Evolutionary conservation across 2,329 filamentous ascomycete species (phyloP).

Genomic region (Dactylella cylindrospora): DNA sequence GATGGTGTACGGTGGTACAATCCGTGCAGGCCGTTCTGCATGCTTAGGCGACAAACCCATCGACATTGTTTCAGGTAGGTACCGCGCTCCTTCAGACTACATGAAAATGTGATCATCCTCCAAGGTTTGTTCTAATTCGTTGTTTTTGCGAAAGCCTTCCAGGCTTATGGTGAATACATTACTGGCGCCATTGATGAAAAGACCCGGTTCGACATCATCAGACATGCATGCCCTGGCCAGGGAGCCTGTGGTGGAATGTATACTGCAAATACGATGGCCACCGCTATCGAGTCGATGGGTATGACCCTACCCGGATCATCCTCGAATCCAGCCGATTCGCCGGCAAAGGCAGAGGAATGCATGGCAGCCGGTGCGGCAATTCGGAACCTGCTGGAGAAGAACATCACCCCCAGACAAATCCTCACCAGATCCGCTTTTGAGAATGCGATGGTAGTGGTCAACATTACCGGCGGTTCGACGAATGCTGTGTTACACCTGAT

Average conservation of each 20-base stretch:
- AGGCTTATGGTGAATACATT: slow-evolving; percentile 94
- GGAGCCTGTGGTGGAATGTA: slow-evolving; percentile 88
- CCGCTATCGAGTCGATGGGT: slow-evolving; percentile 70
- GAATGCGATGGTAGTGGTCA: slow-evolving; percentile 80
- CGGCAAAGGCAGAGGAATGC: slow-evolving; percentile 72
- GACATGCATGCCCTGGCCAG: slow-evolving; percentile 80
- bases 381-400: slow-evolving; percentile 71
- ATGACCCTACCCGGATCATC: slow-evolving; percentile 82
- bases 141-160: slow-evolving; percentile 66
- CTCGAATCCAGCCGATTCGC: slow-evolving; percentile 73
- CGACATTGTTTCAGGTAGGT: slow-evolving; percentile 74
- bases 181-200: slow-evolving; percentile 78
- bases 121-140: neutral
- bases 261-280: slow-evolving; percentile 76
- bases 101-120: too few species aligned
- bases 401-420: slow-evolving; percentile 76
- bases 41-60: slow-evolving; percentile 72
- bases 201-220: slow-evolving; percentile 89
- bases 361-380: slow-evolving; percentile 70
- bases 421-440: slow-evolving; percentile 79
- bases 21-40: slow-evolving; percentile 82
- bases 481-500: slow-evolving; percentile 84
- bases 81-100: neutral
- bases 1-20: slow-evolving; percentile 97
- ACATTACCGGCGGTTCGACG: slow-evolving; percentile 79